Evolutionary conservation across 495 filamentous ascomycete species (phyloP), one percentile per base, ranked within the genome.

Genomic region (Durotheca rogersii): DNA sequence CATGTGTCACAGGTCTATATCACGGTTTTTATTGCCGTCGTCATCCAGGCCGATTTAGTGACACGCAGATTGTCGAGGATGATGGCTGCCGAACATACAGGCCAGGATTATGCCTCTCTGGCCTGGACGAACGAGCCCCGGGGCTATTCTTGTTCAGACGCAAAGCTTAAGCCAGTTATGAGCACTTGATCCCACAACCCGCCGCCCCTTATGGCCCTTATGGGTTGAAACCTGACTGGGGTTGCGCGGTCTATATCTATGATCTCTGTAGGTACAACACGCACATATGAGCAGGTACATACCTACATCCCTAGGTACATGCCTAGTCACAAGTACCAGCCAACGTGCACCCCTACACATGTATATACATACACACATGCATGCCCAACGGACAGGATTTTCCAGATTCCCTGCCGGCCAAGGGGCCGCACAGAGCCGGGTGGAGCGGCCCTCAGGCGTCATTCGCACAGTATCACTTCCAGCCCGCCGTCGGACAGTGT

Each of bases 21-120:
- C 51, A 54, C 46, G 45, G 30, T 36, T 25, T 51, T 51, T 59
- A 51, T 59, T 42, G 23, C 9, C 23, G 9, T 50, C 56, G 34
- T 50, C 50, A 48, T 59, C 36, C 34, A 47, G 50, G 45, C 56
- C 36, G 41, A 54, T 54, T 50, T 50, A 47, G 45, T 54, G 56
- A 59, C 51, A 59, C 50, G 38, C 37, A 59, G 56, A 59, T 59
- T 59, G 56, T 54, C 56, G 50, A 59, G 42, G 50, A 59, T 18
- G 54, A 54, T 54, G 50, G 50, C 41, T 59, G 53, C 56, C 56
- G 40, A 37, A 58, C 33, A 41, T 42, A 32, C 39, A 40, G 27
- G 49, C 43, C 33, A 41, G 41, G 50, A 50, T 53, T 44, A 18
- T 39, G 20, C 40, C 34, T 46, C 10, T 37, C n/a, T 37, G 34